A percentile compares a stretch with the other conserved stretches of the same genome.
Evolutionary conservation across 2,329 filamentous ascomycete species (phyloP).

Genomic region (Fusarium brachygibbosum): DNA sequence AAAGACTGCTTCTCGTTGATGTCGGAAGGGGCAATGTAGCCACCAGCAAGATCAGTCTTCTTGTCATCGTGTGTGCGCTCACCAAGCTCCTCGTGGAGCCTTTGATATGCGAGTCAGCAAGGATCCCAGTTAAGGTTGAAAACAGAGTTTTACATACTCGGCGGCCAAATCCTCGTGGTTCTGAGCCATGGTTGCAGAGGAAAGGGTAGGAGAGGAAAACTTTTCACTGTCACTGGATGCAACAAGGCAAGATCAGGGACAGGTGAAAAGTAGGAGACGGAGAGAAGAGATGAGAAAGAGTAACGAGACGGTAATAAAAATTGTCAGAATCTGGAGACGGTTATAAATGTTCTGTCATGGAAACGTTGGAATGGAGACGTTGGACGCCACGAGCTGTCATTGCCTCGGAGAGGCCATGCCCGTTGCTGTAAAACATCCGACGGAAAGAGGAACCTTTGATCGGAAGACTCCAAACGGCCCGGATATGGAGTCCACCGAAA

Average conservation of each 20-base stretch:
- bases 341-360: constrained; percentile 41
- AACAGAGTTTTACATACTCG: constrained; percentile 49
- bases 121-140: constrained; percentile 19
- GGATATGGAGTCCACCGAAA: constrained; percentile 32
- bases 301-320: constrained; percentile 30
- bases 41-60: constrained; percentile 45
- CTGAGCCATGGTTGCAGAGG: constrained; percentile 49
- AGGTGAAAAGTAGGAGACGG: background rate
- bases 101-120: constrained; percentile 32
- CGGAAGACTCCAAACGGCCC: constrained; percentile 35
- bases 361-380: constrained; percentile 13
- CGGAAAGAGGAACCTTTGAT: constrained; percentile 41
- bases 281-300: constrained; percentile 17
- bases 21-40: constrained; percentile 43
- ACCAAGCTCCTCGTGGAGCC: constrained; percentile 50
- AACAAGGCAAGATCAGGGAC: constrained; percentile 7
- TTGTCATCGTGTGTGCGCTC: constrained; percentile 44
- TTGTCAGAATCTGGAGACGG: constrained; percentile 33
- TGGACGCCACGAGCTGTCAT: background rate
- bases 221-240: constrained; percentile 25
- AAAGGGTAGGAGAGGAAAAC: background rate
- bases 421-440: constrained; percentile 41
- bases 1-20: constrained; percentile 45
- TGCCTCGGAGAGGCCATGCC: constrained; percentile 19
- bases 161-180: constrained; percentile 53